Evolutionary conservation across 2,329 filamentous ascomycete genomes (phyloP), one percentile per base, ranked within the genome.

Genomic region (Aschersonia sp.): DNA sequence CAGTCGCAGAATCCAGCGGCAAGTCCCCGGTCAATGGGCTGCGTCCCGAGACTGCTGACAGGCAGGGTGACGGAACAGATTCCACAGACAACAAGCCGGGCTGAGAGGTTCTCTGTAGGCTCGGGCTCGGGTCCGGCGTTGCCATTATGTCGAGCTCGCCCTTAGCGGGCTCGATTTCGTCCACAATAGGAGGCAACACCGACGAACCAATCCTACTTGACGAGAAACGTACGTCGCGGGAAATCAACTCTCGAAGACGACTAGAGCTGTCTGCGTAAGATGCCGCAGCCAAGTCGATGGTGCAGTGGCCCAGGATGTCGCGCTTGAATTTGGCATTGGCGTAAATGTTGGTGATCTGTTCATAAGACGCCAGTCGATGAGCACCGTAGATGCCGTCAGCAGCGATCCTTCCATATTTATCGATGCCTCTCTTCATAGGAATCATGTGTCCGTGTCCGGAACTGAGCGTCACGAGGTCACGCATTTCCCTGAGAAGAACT

Each of bases 391-490:
- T 47, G 29, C 50, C 51, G 2, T 53, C 45, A 12, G 48, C 43
- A 1, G 48, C 38, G 5, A 55, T 51, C 20, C 51, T 42, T 4
- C 45, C 20, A 2, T 61, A 43, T n/a, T 46, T 45, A 30, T 49
- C 48, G 30, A 55, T 49, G 38, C 53, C 50, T 50, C 63, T 61
- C 55, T 65, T 65, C 43, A 47, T 42, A 7, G 63, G 63, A 5
- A 56, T 50, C 9, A 28, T 54, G 49, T 40, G 53, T 10, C 47
- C 41, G 3, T 50, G 47, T 38, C 32, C 32, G 12, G 12, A 32
- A 43, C 46, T 48, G 45, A 41, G 45, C n/a, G 44, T 48, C n/a
- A 41, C 28, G 28, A 49, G 29, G 41, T 9, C 10, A n/a, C 20
- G 5, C 9, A 51, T 7, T 30, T 54, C 52, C n/a, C 40, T 4